Evolutionary conservation across 2,329 filamentous ascomycete genomes (phyloP).

Genomic region (Calonectria fujianensis): DNA sequence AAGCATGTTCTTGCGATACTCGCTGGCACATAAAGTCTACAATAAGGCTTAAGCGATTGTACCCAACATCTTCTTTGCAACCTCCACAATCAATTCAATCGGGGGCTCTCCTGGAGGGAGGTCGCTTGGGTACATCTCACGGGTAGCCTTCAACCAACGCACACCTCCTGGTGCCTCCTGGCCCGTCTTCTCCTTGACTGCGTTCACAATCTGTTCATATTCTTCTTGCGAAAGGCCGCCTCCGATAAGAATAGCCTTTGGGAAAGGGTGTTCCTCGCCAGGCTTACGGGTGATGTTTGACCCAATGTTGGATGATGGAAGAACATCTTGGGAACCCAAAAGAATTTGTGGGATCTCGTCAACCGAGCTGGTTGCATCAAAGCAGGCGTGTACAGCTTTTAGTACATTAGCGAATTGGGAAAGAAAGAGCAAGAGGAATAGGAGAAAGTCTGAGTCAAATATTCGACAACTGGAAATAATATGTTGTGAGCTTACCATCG

Average conservation of each 20-base stretch:
- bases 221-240: neutral
- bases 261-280: neutral
- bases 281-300: neutral
- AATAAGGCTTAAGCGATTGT: neutral
- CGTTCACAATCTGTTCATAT: neutral
- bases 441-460: neutral
- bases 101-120: neutral
- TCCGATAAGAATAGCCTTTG: conserved; percentile 1
- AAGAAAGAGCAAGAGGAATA: too few species aligned
- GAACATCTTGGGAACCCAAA: neutral
- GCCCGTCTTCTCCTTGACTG: neutral
- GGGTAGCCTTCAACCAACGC: conserved; percentile 1
- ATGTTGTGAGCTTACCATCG: neutral
- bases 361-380: neutral
- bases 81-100: neutral
- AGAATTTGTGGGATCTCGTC: conserved; percentile 1
- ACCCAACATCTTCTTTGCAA: neutral
- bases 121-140: conserved; percentile 6
- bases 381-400: conserved; percentile 2
- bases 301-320: conserved; percentile 2
- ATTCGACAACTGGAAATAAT: neutral
- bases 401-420: neutral
- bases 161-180: conserved; percentile 13
- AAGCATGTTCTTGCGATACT: neutral
- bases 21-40: neutral